These are phyloP conservation scores for Mercurialis annua DNA, from an alignment of 345 rosid genomes.

Conservation along the genomic window DNA sequence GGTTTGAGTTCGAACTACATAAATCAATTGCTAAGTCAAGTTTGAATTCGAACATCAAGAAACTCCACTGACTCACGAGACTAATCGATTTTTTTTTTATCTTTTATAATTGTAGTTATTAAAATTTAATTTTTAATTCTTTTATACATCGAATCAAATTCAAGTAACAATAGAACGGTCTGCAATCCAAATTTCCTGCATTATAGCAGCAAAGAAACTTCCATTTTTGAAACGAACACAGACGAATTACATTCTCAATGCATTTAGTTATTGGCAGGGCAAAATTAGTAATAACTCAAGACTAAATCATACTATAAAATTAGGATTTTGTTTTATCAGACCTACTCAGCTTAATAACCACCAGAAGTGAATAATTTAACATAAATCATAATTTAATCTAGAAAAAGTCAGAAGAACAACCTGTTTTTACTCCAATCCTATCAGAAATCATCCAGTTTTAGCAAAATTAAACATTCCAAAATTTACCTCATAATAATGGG, in stretches of 20 bases:
- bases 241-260: neutral
- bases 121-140: too few relatives aligned
- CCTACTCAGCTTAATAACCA: constrained; percentile 2
- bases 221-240: neutral
- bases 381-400: constrained; percentile 1
- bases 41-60: too few relatives aligned
- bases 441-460: constrained; percentile 26
- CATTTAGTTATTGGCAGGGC: neutral
- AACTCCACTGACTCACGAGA: too few relatives aligned
- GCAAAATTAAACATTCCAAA: constrained; percentile 35
- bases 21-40: too few relatives aligned
- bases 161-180: neutral
- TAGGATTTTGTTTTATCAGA: neutral
- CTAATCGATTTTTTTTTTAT: too few relatives aligned
- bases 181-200: neutral
- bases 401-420: constrained; percentile 46
- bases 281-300: neutral
- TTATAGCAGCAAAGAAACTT: neutral
- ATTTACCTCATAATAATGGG: constrained; percentile 35
- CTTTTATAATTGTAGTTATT: too few relatives aligned
- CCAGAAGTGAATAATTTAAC: neutral
- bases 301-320: too few relatives aligned
- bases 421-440: constrained; percentile 41
- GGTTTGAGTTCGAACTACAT: too few relatives aligned
- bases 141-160: too few relatives aligned